Conservation (phyloP, 2,329 filamentous ascomycete species). For the Xylariales sp. region DNA sequence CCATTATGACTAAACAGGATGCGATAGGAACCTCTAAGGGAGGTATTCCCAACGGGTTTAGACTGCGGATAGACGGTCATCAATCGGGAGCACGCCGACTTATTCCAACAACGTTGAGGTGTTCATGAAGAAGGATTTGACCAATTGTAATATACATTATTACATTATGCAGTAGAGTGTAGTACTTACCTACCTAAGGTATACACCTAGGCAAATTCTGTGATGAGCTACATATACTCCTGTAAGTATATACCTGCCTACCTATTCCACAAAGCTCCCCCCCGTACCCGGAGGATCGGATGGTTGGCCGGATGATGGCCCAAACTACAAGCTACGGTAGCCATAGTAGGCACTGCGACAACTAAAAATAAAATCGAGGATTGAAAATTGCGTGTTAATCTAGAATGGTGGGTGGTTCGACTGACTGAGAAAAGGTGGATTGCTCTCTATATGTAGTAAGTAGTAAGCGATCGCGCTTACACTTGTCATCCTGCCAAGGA, state of each 20-base stretch:
- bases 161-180: too few species aligned
- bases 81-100: too few species aligned
- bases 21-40: too few species aligned
- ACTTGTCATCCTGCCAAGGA: slow-evolving; percentile 37
- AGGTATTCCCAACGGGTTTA: too few species aligned
- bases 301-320: neutral
- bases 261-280: neutral
- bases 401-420: slow-evolving; percentile 31
- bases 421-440: slow-evolving; percentile 16
- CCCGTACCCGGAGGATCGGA: slow-evolving; percentile 16
- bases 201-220: too few species aligned
- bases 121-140: too few species aligned
- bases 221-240: too few species aligned
- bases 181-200: too few species aligned
- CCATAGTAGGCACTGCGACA: neutral
- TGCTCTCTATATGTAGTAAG: slow-evolving; percentile 21
- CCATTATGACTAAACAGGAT: too few species aligned
- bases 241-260: neutral
- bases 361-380: slow-evolving; percentile 34
- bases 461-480: slow-evolving; percentile 37
- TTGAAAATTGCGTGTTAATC: slow-evolving; percentile 25
- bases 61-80: too few species aligned
- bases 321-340: neutral
- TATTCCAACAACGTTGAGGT: too few species aligned
- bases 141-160: too few species aligned